Conservation (phyloP, 2,329 filamentous ascomycete genomes). For the Colletotrichum abscissum region DNA sequence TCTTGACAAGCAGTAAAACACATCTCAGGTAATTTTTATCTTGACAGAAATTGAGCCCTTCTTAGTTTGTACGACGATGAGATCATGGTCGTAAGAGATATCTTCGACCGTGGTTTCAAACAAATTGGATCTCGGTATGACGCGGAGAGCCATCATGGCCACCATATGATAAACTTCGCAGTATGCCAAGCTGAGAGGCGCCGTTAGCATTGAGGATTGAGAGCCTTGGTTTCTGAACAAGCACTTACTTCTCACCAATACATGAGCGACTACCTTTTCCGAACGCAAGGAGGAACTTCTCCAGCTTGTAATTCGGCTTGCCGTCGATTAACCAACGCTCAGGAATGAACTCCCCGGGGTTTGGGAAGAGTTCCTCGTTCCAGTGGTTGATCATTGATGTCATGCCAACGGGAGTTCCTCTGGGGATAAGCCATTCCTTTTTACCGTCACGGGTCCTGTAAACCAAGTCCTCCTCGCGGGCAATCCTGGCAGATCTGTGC, state of each 20-base stretch:
- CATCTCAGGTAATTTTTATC: conserved; percentile 16
- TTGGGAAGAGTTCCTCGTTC: conserved; percentile 36
- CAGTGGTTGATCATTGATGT: conserved; percentile 38
- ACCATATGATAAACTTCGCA: conserved; percentile 44
- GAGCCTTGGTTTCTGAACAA: not conserved
- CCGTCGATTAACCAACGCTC: conserved; percentile 41
- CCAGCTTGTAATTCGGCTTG: conserved; percentile 28
- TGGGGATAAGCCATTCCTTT: conserved; percentile 36
- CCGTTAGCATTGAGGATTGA: not conserved
- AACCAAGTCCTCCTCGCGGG: conserved; percentile 38
- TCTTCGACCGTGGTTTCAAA: conserved; percentile 43
- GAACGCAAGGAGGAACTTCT: conserved; percentile 37
- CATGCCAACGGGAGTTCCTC: conserved; percentile 38
- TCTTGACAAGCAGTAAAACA: not conserved
- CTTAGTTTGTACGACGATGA: conserved; percentile 39
- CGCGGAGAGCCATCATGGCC: conserved; percentile 42
- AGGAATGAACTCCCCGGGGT: conserved; percentile 37
- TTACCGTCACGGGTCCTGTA: conserved; percentile 38
- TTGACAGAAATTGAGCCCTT: conserved; percentile 31
- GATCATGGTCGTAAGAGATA: conserved; percentile 43
- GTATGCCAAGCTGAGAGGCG: conserved; percentile 39
- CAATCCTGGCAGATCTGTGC: conserved; percentile 35
- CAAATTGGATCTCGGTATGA: conserved; percentile 42
- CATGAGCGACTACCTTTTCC: conserved; percentile 37
- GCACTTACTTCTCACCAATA: conserved; percentile 38